Evolutionary conservation across 192 early-diverging fungal genomes (phyloP), one percentile per base, ranked within the genome.

Genomic region (Piromyces finnis): DNA sequence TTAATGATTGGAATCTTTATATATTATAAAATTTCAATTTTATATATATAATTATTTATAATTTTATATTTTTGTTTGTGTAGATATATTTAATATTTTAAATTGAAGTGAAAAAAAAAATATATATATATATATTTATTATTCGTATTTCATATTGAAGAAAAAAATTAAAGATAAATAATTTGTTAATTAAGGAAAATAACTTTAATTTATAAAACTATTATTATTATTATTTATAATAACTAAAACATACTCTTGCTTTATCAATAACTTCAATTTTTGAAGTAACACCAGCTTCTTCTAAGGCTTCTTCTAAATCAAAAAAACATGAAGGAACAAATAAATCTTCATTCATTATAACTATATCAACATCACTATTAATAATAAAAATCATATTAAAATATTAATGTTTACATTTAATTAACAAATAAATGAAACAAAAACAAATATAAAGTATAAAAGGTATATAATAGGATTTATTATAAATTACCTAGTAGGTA

Each of bases 1-100:
- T 98, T 98, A 82, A 98, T 92, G 80, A 98, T 95, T 6, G 96
- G 97, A 12, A 98, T 95, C 79, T 93, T 86, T 1, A 81, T 22
- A 18, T 36, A n/a, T n/a, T n/a, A n/a, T n/a, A n/a, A 28, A n/a
- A 36, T 1, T 78, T 79, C 35, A 29, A 18, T 9, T 78, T 82
- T 27, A 36, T 16, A 78, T 41, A 29, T 22, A 80, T 78, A 26
- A 13, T 36, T n/a, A n/a, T n/a, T n/a, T n/a, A n/a, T n/a, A n/a
- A n/a, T n/a, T n/a, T n/a, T n/a, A n/a, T n/a, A n/a, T n/a, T n/a
- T n/a, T n/a, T n/a, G n/a, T n/a, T n/a, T n/a, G n/a, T n/a, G n/a
- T 35, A 35, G 32, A 35, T 35, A 35, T 35, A 35, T n/a, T n/a
- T n/a, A n/a, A n/a, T n/a, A n/a, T n/a, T n/a, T n/a, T n/a, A n/a